Base-by-base conservation (phyloP, 139 green algal genomes). In the Chlamydomonas schloesseri region DNA sequence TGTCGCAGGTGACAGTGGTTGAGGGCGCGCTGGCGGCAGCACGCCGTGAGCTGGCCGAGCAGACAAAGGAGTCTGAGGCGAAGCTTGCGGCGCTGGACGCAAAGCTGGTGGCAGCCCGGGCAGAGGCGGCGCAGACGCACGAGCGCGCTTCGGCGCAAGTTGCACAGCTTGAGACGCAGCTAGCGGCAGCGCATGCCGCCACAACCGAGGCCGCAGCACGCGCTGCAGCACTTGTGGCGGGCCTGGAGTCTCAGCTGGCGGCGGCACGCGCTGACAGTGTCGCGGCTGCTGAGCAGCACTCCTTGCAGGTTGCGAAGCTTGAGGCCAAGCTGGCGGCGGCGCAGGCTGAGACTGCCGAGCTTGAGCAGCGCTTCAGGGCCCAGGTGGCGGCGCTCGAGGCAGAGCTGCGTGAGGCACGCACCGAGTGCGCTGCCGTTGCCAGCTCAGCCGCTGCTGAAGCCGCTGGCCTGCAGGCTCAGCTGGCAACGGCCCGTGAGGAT, bases 1-100 rank as follows among this genome's bases (percentile, higher is more conserved):
- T 17, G 1, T 36, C 76, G 13, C 13, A 60, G 60, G 36, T 24
- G 10, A 31, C 11, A 0, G 76, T 60, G 34, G 29, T 83, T 37
- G 60, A 83, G 62, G 17, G 3, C 0, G 60, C 73, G 76, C 58
- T 82, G 28, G 75, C 75, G 17, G 75, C 75, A 8, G 75, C 75
- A 2, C 58, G 37, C 5, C 57, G 57, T 42, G 58, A 67, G 33
- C 33, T 60, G 70, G 58, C 75, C 0, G 75, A 37, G 60, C 58
- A 70, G 15, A 34, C 31, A 20, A n/a, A 70, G 50, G 14, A 70
- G 55, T 57, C 62, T 1, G 37, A 23, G 23, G 26, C 36, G 8
- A 17, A 13, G 15, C 9, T 29, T 9, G 60, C 36, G 14, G 76
- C 60, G 76, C 62, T 83, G 36, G n/a, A 83, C 26, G 37, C 29